Percentiles rank a stretch among this genome's conserved stretches.
Evolutionary conservation across 1,284 basidiomycete genomes (phyloP).

Genomic region (Irpex sp.): DNA sequence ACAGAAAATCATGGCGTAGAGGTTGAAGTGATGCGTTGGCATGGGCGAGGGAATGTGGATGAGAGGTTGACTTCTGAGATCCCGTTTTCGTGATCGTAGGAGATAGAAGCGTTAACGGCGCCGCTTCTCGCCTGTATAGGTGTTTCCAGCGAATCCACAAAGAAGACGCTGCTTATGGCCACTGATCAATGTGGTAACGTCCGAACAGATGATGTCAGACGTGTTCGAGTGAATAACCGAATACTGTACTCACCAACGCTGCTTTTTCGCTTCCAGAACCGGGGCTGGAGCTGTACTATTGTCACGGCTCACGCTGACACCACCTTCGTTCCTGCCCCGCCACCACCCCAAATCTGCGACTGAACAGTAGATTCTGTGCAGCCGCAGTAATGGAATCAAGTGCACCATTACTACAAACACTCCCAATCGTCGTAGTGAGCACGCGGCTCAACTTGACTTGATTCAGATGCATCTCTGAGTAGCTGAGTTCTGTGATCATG

Average conservation of each 20-base stretch:
- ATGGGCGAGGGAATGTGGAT: neutral
- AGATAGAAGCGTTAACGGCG: conserved; percentile 58
- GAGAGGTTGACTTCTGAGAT: conserved; percentile 35
- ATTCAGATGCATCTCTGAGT: conserved; percentile 51
- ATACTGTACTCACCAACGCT: too few relatives aligned
- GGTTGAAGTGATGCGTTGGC: neutral
- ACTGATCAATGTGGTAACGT: conserved; percentile 34
- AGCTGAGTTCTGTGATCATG: conserved; percentile 60
- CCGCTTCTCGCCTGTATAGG: conserved; percentile 56
- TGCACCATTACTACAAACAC: conserved; percentile 34
- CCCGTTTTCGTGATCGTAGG: conserved; percentile 55
- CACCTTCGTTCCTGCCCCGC: conserved; percentile 47
- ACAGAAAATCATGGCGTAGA: neutral
- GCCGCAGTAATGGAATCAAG: conserved; percentile 54
- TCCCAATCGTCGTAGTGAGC: conserved; percentile 41
- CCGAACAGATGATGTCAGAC: too few relatives aligned
- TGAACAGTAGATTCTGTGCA: conserved; percentile 48
- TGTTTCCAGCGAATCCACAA: conserved; percentile 56
- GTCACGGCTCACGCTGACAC: too few relatives aligned
- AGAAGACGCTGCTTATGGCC: conserved; percentile 57
- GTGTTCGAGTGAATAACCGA: too few relatives aligned
- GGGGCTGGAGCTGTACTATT: too few relatives aligned
- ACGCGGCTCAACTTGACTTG: conserved; percentile 46
- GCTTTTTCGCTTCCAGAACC: too few relatives aligned
- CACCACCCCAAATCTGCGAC: conserved; percentile 49